These are phyloP conservation scores for Papiliotrema nemorosa DNA, from an alignment of 1,284 basidiomycete genomes.

Conservation along the genomic window DNA sequence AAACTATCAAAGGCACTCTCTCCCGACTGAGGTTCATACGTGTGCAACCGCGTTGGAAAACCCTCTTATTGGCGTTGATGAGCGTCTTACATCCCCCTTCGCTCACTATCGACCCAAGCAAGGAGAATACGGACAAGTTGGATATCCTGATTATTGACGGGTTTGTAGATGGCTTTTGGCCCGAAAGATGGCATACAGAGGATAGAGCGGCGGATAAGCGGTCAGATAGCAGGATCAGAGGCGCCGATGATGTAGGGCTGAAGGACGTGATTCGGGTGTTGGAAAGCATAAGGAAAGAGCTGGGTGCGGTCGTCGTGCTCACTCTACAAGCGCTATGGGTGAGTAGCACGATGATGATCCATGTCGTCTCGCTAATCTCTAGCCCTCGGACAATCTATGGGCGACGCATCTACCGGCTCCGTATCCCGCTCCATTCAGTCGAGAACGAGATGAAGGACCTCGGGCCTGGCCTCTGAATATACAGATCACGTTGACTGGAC, in stretches of 20 bases:
- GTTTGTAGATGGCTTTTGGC: slow-evolving; percentile 41
- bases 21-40: slow-evolving; percentile 22
- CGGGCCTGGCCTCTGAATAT: slow-evolving; percentile 33
- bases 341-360: slow-evolving; percentile 6
- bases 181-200: slow-evolving; percentile 37
- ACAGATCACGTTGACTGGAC: slow-evolving; percentile 35
- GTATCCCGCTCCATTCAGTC: slow-evolving; percentile 33
- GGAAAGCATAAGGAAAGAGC: slow-evolving; percentile 29
- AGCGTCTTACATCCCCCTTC: slow-evolving; percentile 11
- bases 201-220: not conserved
- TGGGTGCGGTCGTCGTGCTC: slow-evolving; percentile 38
- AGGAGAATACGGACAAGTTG: slow-evolving; percentile 5
- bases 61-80: slow-evolving; percentile 22
- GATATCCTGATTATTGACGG: slow-evolving; percentile 42
- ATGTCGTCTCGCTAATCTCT: not conserved
- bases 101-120: not conserved
- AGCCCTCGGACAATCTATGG: slow-evolving; percentile 23
- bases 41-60: slow-evolving; percentile 20
- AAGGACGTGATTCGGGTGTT: slow-evolving; percentile 37
- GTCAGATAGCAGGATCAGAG: slow-evolving; percentile 12
- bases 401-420: slow-evolving; percentile 40
- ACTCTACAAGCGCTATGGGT: slow-evolving; percentile 42
- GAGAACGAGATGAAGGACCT: not conserved
- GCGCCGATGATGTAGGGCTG: slow-evolving; percentile 30
- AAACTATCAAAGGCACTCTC: slow-evolving; percentile 10